Percentiles rank a stretch among this genome's conserved stretches.
These are phyloP conservation scores for Ophiostoma himal-ulmi DNA, from an alignment of 2,329 filamentous ascomycete species.

Conservation along the genomic window DNA sequence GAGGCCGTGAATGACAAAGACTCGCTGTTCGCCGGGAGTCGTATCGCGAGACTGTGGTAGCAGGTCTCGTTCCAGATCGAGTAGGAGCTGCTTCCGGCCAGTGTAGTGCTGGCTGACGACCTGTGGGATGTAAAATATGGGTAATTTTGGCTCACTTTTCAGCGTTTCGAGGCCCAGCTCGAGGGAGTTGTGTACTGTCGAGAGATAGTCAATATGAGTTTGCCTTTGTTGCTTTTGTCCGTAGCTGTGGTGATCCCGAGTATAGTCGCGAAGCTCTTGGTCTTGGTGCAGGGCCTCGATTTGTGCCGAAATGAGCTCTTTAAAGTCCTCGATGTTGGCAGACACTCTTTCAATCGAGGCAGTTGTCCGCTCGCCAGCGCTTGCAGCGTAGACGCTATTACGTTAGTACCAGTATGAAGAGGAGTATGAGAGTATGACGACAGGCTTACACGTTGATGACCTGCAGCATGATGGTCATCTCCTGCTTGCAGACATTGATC, in stretches of 20 bases:
- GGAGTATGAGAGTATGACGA: not conserved
- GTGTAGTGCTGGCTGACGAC: slow-evolving; percentile 12
- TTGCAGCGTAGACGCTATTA: not conserved
- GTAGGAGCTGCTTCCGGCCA: slow-evolving; percentile 4
- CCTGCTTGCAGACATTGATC: not conserved
- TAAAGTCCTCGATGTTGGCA: not conserved
- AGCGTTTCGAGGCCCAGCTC: not conserved
- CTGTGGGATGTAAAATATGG: slow-evolving; percentile 9
- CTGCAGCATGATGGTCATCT: slow-evolving; percentile 10
- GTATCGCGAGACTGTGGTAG: not conserved
- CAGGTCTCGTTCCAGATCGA: not conserved
- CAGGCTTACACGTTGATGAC: not conserved
- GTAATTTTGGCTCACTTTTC: not conserved
- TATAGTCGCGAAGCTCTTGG: not conserved
- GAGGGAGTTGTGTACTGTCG: not conserved
- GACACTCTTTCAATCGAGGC: not conserved
- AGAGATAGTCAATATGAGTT: not conserved
- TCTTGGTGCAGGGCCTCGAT: not conserved
- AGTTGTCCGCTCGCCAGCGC: not conserved
- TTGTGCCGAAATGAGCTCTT: not conserved
- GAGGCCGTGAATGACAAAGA: slow-evolving; percentile 16
- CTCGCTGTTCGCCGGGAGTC: not conserved
- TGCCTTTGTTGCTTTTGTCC: not conserved
- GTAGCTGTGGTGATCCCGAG: not conserved
- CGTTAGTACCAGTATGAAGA: not conserved